Conservation (phyloP, 805 yeast species). For the Lipomyces starkeyi region DNA sequence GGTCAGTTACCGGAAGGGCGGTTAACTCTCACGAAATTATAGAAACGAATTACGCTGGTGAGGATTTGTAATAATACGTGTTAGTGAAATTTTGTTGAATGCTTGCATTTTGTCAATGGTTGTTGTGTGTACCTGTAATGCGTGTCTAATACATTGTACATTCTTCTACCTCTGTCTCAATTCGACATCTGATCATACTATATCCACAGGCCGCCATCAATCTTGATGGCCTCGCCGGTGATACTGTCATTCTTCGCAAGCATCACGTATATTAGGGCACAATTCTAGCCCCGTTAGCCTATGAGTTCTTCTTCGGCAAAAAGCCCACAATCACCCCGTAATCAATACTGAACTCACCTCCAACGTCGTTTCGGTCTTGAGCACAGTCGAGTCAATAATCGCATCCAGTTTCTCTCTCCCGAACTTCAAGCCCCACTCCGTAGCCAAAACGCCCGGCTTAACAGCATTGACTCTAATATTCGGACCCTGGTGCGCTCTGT, state of each 20-base stretch:
- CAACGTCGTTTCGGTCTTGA: conserved; percentile 21
- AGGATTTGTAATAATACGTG: not conserved
- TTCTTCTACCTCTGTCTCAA: not conserved
- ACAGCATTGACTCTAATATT: conserved; percentile 38
- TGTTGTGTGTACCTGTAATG: not conserved
- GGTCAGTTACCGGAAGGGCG: conserved; percentile 65
- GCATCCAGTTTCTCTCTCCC: conserved; percentile 39
- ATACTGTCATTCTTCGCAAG: conserved; percentile 40
- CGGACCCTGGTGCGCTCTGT: conserved; percentile 33
- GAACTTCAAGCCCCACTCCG: conserved; percentile 44
- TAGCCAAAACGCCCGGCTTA: conserved; percentile 39
- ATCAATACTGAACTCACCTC: conserved; percentile 15
- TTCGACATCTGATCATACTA: not conserved
- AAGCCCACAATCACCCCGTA: not conserved
- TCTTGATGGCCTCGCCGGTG: conserved; percentile 47
- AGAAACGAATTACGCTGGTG: not conserved
- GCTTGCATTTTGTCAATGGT: not conserved
- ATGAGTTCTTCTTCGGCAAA: not conserved
- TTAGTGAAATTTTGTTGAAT: not conserved
- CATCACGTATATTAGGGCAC: conserved; percentile 41
- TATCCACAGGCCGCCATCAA: conserved; percentile 49
- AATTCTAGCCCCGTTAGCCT: conserved; percentile 34
- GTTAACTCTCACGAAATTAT: conserved; percentile 8
- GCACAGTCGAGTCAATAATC: conserved; percentile 18
- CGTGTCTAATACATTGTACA: not conserved